Conservation (phyloP, 495 filamentous ascomycete species). For the Hamigera avellanea region DNA sequence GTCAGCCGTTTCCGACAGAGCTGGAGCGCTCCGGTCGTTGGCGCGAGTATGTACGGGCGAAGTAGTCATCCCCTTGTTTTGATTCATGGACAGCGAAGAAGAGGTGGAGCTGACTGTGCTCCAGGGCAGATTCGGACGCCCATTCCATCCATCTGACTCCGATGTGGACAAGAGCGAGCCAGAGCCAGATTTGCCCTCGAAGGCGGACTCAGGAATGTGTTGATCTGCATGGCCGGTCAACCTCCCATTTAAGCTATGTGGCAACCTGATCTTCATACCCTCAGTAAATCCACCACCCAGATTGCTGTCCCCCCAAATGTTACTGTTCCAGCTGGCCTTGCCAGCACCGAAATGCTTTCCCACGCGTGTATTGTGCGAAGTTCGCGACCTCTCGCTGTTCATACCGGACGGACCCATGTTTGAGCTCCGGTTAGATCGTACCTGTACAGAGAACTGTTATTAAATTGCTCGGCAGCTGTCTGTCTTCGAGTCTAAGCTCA, state of each 20-base stretch:
- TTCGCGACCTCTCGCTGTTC: slow-evolving; percentile 26
- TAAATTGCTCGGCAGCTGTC: slow-evolving; percentile 1
- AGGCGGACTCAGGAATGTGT: slow-evolving; percentile 16
- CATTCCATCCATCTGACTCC: slow-evolving; percentile 47
- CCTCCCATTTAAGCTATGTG: too few species aligned
- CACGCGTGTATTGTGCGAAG: slow-evolving; percentile 24
- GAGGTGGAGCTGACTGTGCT: slow-evolving; percentile 37
- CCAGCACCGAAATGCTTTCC: slow-evolving; percentile 33
- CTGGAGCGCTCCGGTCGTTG: slow-evolving; percentile 26
- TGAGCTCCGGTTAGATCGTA: slow-evolving; percentile 22
- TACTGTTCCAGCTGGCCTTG: slow-evolving; percentile 40
- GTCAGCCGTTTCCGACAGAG: slow-evolving; percentile 29
- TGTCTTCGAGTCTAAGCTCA: slow-evolving; percentile 8
- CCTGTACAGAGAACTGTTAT: slow-evolving; percentile 8
- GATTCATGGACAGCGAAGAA: slow-evolving; percentile 25
- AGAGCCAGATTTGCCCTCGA: slow-evolving; percentile 50
- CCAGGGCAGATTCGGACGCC: slow-evolving; percentile 41
- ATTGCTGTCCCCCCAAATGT: slow-evolving; percentile 49
- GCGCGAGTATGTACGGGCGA: slow-evolving; percentile 38
- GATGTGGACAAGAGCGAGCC: slow-evolving; percentile 53
- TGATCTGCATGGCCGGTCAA: slow-evolving; percentile 13
- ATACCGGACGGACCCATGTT: slow-evolving; percentile 32
- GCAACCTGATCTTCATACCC: slow-evolving; percentile 10
- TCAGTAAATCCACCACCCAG: slow-evolving; percentile 40
- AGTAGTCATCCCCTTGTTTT: slow-evolving; percentile 30